These are phyloP conservation scores for Eucalyptus marginata DNA, from an alignment of 345 rosid species.

Conservation along the genomic window DNA sequence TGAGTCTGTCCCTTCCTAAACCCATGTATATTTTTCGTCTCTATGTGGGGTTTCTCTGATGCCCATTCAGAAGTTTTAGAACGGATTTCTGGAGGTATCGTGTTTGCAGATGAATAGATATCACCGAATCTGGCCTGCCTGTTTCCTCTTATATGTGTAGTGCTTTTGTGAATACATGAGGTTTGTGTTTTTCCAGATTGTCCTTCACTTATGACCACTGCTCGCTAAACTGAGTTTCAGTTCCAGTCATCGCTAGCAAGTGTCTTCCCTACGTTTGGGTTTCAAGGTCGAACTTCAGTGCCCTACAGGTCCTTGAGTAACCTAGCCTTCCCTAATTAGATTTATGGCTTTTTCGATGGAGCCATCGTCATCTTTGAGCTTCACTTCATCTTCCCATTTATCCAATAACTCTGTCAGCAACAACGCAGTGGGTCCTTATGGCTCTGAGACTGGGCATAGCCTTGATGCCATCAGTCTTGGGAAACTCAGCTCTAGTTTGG, in stretches of 20 bases:
- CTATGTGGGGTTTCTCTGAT: background rate
- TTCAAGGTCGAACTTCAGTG: background rate
- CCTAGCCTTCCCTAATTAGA: background rate
- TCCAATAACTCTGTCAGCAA: conserved; percentile 34
- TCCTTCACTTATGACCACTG: background rate
- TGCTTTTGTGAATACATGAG: background rate
- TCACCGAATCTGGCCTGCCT: background rate
- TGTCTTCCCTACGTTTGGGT: background rate
- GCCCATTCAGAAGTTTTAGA: background rate
- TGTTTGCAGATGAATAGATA: background rate
- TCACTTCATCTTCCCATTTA: conserved; percentile 47
- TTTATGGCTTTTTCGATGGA: conserved; percentile 56
- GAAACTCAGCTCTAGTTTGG: conserved; percentile 75
- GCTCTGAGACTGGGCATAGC: conserved; percentile 20
- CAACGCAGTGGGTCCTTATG: conserved; percentile 11
- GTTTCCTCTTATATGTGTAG: background rate
- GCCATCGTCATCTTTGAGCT: conserved; percentile 77
- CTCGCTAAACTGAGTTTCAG: background rate
- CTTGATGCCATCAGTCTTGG: conserved; percentile 52
- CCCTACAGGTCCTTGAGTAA: background rate
- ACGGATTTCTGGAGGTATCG: background rate
- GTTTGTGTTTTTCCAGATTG: background rate
- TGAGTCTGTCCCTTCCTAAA: background rate
- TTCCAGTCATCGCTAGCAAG: background rate
- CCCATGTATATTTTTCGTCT: background rate